Base-by-base conservation (phyloP, 768 basidiomycete species). In the Cytidiella melzeri region DNA sequence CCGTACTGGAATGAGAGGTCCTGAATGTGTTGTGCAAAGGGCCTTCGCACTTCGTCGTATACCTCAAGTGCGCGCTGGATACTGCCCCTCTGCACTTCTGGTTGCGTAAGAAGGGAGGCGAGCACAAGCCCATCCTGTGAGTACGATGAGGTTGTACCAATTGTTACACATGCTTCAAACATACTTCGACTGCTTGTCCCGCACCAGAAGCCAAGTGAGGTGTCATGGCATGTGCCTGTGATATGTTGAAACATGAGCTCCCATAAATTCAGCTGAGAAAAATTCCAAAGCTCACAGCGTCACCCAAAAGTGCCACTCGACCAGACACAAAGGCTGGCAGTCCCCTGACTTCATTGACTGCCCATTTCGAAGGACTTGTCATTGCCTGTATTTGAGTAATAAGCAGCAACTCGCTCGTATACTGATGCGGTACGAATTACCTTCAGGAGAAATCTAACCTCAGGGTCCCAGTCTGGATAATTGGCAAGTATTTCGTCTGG, bases 401-500 rank as follows among this genome's bases (percentile, higher is more conserved):
- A 34, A 34, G 30, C 30, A 34, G 7, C 15, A 34, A 15, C 30
- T 34, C 9, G 9, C 9, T 7, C 30, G 7, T 7, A 34, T 7
- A 15, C 9, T 15, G 7, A 7, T 34, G 30, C 7, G 30, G 15
- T 15, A 15, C 7, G 15, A 34, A 15, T 7, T 61, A 44, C 43
- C 43, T 44, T 24, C 1, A 37, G 4, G 7, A 34, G 12, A 13
- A 6, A n/a, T 43, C 20, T n/a, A 4, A 43, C 48, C 5, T 19
- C 24, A 7, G 49, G 28, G 6, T 53, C 52, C 47, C 43, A 53
- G 4, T 27, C 48, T 2, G 59, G 51, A 50, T 65, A 71, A 25
- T 47, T 37, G 3, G 54, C 43, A 0, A 64, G 36, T 0, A 75
- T n/a, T n/a, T 73, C 67, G 1, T 69, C 67, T n/a, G 52, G 59